Evolutionary conservation across 1,284 basidiomycete species (phyloP), one percentile per base, ranked within the genome.

Genomic region (Bondarzewia mesenterica): DNA sequence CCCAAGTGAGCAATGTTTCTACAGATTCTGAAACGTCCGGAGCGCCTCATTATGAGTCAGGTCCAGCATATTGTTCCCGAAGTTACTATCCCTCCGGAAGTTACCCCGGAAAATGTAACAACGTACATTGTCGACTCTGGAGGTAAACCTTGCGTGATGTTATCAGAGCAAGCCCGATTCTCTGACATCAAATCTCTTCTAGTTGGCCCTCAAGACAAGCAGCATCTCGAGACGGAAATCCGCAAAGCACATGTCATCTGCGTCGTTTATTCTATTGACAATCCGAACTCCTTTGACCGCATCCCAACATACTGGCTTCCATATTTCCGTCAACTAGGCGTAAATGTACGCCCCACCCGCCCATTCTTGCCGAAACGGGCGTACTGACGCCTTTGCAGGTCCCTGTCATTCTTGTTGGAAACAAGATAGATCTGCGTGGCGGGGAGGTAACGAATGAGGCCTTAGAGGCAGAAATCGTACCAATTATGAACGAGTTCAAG

Each of bases 261-360:
- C 61, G 85, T 99, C 49, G 95, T 99, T 44, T 96, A 99, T 65
- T 87, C 92, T 26, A 93, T 98, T 60, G 92, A 95, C 67, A 92
- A 94, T 59, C 87, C 94, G 16, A 86, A 88, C 57, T 94, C 93
- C 15, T 98, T 99, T 66, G 93, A 97, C 68, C 85, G 95, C 50
- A 93, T 99, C 66, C 91, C 93, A 25, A 87, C 93, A n/a, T 98
- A 93, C 66, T 99, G 95, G 95, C 74, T 99, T 47, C 95, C 95
- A n/a, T 85, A 92, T 60, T 96, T 99, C 68, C 82, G 93, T 40
- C 89, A 94, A 57, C 76, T 97, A 23, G 95, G 95, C 51, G 90
- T 96, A 60, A 95, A 96, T 72, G 91, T 92, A 63, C 45, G 10
- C 12, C 5, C 29, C 57, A 18, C 26, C 46, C 46, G 29, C 21